Evolutionary conservation across 2,329 filamentous ascomycete species (phyloP).

Genomic region (Stenocarpella maydis): DNA sequence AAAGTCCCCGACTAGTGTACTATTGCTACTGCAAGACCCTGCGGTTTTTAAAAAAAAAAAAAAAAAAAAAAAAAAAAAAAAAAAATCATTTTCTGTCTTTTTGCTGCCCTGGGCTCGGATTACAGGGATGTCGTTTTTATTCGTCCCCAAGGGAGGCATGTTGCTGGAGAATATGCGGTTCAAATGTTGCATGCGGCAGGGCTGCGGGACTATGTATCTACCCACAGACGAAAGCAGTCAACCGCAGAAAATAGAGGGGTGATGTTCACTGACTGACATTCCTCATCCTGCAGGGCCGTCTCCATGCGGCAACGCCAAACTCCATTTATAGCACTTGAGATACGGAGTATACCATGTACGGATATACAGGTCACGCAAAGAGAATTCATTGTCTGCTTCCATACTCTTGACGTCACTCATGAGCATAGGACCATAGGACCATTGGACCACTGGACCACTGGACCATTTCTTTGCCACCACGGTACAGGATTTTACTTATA

Average conservation of each 20-base stretch:
- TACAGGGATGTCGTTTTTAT: too few relatives aligned
- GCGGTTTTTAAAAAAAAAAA: too few relatives aligned
- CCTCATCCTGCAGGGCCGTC: constrained; percentile 1
- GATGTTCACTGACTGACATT: not conserved
- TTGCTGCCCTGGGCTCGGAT: not conserved
- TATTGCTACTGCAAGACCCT: not conserved
- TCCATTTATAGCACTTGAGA: too few relatives aligned
- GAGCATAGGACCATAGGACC: not conserved
- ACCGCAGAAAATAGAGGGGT: not conserved
- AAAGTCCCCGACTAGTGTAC: not conserved
- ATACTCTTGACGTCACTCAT: not conserved
- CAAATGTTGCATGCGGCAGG: not conserved
- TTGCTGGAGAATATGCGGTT: not conserved
- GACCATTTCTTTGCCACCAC: too few relatives aligned
- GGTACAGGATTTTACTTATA: too few relatives aligned
- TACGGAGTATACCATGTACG: too few relatives aligned
- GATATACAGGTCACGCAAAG: not conserved
- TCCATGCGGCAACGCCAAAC: not conserved
- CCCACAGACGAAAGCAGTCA: constrained; percentile 9
- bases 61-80: too few relatives aligned
- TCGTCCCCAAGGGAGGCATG: constrained; percentile 5
- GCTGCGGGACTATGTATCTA: not conserved
- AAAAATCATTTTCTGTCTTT: not conserved
- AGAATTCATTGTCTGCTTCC: not conserved
- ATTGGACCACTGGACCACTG: too few relatives aligned